Percentiles rank a stretch among this genome's conserved stretches.
Evolutionary conservation across 23 red algal genomes (phyloP).

Genomic region (Gracilaria domingensis): DNA sequence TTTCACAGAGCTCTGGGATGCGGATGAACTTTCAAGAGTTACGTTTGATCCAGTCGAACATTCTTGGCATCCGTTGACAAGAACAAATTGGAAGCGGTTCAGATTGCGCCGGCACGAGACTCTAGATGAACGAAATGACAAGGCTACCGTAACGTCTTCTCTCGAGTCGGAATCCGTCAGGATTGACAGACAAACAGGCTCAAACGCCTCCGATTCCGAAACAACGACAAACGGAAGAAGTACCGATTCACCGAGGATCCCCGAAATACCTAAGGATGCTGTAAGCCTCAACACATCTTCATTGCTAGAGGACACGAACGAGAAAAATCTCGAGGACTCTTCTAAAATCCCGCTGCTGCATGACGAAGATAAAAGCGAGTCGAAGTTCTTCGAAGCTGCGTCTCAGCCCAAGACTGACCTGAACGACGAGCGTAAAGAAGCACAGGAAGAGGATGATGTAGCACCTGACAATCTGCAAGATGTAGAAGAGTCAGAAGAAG

Average conservation of each 20-base stretch:
- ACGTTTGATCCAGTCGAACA: constrained; percentile 51
- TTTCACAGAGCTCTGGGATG: constrained; percentile 48
- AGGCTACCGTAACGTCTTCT: not conserved
- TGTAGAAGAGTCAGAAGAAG: not conserved
- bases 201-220: not conserved
- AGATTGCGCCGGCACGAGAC: not conserved
- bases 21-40: constrained; percentile 33
- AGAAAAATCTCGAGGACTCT: not conserved
- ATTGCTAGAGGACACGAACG: not conserved
- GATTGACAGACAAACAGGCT: not conserved
- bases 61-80: constrained; percentile 27
- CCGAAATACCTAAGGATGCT: not conserved
- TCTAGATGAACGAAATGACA: not conserved
- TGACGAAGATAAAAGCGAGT: not conserved
- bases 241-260: not conserved
- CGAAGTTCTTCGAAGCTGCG: not conserved
- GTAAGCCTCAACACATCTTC: not conserved
- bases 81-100: not conserved
- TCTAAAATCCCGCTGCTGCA: not conserved
- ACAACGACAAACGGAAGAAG: not conserved
- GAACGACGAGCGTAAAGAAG: not conserved
- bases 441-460: not conserved
- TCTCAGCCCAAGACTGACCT: not conserved
- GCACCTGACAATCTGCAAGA: not conserved
- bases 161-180: not conserved